Evolutionary conservation across 176 grass and related monocot genomes (phyloP).

Genomic region (Typha latifolia): DNA sequence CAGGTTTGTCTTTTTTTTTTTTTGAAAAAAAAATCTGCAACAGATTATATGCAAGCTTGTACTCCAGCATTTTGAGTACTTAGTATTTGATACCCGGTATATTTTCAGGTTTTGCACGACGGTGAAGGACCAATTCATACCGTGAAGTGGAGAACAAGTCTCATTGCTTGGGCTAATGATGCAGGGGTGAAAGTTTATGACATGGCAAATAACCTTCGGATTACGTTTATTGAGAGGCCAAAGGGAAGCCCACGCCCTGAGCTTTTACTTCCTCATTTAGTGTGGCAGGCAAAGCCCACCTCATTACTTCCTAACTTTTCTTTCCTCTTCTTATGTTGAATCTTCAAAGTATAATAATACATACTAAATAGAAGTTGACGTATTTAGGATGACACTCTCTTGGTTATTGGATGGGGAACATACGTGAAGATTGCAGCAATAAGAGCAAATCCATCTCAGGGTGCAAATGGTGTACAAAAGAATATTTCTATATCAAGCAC

Average conservation of each 20-base stretch:
- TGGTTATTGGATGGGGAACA: conserved; percentile 97
- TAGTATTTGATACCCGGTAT: conserved; percentile 6
- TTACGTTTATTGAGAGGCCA: conserved; percentile 92
- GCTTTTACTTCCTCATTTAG: conserved; percentile 86
- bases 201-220: conserved; percentile 73
- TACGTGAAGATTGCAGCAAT: conserved; percentile 84
- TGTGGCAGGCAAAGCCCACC: conserved; percentile 68
- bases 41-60: not conserved
- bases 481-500: conserved; percentile 39
- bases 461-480: conserved; percentile 72
- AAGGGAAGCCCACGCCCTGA: conserved; percentile 71
- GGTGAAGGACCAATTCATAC: conserved; percentile 96
- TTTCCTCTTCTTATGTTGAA: conserved; percentile 1
- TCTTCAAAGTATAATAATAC: not conserved
- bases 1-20: conserved; percentile 43
- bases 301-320: not conserved
- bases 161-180: conserved; percentile 96
- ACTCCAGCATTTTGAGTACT: not conserved
- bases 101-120: conserved; percentile 64
- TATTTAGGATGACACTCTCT: conserved; percentile 76
- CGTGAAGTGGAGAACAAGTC: conserved; percentile 86
- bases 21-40: not conserved
- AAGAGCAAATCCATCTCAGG: conserved; percentile 50
- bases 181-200: conserved; percentile 93
- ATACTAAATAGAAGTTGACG: conserved; percentile 1